A percentile compares a stretch with the other conserved stretches of the same genome.
Evolutionary conservation across 192 early-diverging fungal genomes (phyloP).

Genomic region (Dissophora globulifera): DNA sequence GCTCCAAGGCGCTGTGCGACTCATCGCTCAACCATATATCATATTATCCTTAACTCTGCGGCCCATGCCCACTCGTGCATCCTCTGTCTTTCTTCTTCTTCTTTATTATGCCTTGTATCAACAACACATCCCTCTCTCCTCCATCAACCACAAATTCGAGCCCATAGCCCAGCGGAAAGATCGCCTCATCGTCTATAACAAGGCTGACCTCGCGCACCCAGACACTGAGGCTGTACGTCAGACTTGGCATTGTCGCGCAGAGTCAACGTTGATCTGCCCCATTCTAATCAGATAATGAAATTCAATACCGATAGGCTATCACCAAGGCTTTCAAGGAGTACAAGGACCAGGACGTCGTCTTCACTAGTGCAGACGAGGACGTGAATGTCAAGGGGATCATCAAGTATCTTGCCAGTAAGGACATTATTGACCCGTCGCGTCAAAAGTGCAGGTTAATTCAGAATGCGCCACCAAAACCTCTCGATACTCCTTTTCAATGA

Average conservation of each 20-base stretch:
- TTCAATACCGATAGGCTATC: slow-evolving; percentile 28
- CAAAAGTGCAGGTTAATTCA: no score
- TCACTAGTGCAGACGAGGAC: slow-evolving; percentile 71
- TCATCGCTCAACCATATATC: neutral
- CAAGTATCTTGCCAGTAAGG: slow-evolving; percentile 65
- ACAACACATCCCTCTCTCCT: slow-evolving; percentile 83
- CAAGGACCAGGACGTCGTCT: slow-evolving; percentile 66
- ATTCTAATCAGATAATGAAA: no score
- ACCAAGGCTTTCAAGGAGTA: slow-evolving; percentile 54
- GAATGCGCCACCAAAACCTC: neutral
- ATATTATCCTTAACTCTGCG: slow-evolving; percentile 43
- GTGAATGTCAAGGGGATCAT: slow-evolving; percentile 76
- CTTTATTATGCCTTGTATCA: neutral
- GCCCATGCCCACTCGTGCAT: neutral
- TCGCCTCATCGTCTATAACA: slow-evolving; percentile 92
- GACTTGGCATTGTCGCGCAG: no score
- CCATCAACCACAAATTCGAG: slow-evolving; percentile 88
- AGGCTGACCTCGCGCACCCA: slow-evolving; percentile 85
- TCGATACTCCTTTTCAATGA: neutral
- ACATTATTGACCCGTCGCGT: neutral
- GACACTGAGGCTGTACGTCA: slow-evolving; percentile 53
- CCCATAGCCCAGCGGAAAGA: slow-evolving; percentile 69
- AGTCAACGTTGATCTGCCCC: no score
- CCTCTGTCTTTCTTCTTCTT: neutral
- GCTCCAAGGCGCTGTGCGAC: neutral